These are phyloP conservation scores for Mycena venus DNA, from an alignment of 768 basidiomycete genomes.

Conservation along the genomic window DNA sequence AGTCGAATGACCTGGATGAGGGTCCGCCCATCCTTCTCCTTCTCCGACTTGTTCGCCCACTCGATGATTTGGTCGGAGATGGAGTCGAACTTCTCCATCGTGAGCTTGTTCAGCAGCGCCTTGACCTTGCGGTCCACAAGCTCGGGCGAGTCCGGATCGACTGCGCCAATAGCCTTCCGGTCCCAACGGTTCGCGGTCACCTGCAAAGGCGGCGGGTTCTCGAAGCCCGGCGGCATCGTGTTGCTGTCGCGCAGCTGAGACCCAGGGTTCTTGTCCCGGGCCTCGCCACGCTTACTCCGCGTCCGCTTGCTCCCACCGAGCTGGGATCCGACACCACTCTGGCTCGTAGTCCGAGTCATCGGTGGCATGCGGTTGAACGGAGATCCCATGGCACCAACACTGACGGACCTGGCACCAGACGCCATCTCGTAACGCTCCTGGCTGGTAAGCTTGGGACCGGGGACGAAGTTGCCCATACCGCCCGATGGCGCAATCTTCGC, in stretches of 20 bases:
- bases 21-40: conserved; percentile 93
- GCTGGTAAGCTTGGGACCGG: conserved; percentile 71
- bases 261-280: conserved; percentile 72
- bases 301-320: conserved; percentile 70
- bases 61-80: conserved; percentile 95
- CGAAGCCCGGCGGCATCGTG: conserved; percentile 53
- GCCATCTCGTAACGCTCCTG: conserved; percentile 76
- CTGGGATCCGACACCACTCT: conserved; percentile 67
- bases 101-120: conserved; percentile 92
- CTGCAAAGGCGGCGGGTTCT: conserved; percentile 85
- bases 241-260: conserved; percentile 51
- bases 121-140: conserved; percentile 95
- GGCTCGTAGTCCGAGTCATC: conserved; percentile 79
- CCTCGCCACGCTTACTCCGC: conserved; percentile 88
- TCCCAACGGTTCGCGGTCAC: conserved; percentile 89
- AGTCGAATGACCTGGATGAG: conserved; percentile 96
- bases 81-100: conserved; percentile 96
- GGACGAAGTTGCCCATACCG: conserved; percentile 78
- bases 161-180: conserved; percentile 56
- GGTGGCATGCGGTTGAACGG: conserved; percentile 68
- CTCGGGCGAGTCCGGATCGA: conserved; percentile 81
- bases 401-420: conserved; percentile 62
- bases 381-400: conserved; percentile 60
- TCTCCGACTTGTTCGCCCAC: conserved; percentile 95
- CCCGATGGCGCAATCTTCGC: conserved; percentile 57